A percentile compares a stretch with the other conserved stretches of the same genome.
Conservation (phyloP, 164 flowering plant species). For the Buxus sempervirens region DNA sequence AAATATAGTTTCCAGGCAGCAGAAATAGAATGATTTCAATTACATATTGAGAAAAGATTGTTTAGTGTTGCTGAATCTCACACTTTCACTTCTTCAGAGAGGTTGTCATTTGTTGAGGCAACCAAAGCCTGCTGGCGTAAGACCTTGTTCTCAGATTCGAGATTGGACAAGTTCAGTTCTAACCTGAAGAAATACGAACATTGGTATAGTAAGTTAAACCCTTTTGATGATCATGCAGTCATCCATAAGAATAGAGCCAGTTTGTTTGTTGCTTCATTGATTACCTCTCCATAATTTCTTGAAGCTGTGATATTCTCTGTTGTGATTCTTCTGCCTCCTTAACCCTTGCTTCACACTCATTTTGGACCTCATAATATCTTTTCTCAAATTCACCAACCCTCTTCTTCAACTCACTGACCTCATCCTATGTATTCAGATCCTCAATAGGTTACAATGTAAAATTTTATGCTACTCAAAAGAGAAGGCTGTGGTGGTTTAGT, state of each 20-base stretch:
- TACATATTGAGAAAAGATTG: background rate
- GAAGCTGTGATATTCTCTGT: conserved; percentile 43
- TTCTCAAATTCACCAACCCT: conserved; percentile 50
- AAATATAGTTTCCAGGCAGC: background rate
- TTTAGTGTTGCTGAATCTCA: conserved; percentile 24
- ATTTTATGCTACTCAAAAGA: background rate
- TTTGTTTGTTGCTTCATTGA: background rate
- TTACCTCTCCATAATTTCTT: conserved; percentile 68
- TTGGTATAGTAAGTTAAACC: conserved; percentile 10
- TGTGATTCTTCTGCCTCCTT: conserved; percentile 58
- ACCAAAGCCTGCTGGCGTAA: conserved; percentile 77
- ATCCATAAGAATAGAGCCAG: background rate
- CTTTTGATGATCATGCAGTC: background rate
- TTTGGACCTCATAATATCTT: conserved; percentile 38
- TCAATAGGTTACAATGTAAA: background rate
- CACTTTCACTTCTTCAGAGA: conserved; percentile 54
- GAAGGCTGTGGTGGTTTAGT: background rate
- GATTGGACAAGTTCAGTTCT: conserved; percentile 57
- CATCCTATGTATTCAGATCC: conserved; percentile 35
- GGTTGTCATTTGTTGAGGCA: conserved; percentile 48
- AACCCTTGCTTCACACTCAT: conserved; percentile 41
- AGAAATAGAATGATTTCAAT: background rate
- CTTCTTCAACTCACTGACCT: conserved; percentile 36
- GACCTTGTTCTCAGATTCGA: conserved; percentile 84
- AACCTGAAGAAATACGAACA: conserved; percentile 36